These are phyloP conservation scores for Taxawa tesnikishii DNA, from an alignment of 2,329 filamentous ascomycete species.

Conservation along the genomic window DNA sequence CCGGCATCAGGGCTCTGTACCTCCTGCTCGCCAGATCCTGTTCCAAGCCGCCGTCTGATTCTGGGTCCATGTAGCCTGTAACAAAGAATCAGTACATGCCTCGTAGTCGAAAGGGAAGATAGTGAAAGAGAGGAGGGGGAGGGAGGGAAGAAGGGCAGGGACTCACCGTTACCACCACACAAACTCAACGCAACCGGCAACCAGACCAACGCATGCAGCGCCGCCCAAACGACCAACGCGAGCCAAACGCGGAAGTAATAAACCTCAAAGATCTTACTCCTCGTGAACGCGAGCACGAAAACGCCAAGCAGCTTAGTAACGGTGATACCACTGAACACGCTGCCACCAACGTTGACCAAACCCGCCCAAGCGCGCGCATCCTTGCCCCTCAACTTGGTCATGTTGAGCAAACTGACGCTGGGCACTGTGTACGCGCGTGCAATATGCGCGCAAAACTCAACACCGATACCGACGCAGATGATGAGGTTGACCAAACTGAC, in stretches of 20 bases:
- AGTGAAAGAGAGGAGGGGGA: no score
- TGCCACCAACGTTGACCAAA: slow-evolving; percentile 85
- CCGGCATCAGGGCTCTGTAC: slow-evolving; percentile 64
- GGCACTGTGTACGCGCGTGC: slow-evolving; percentile 95
- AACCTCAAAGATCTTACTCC: slow-evolving; percentile 97
- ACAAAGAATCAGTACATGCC: slow-evolving; percentile 2
- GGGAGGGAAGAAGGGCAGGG: no score
- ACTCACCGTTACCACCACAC: slow-evolving; percentile 62
- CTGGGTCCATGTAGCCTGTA: slow-evolving; percentile 71
- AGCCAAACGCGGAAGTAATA: slow-evolving; percentile 99
- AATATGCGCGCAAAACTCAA: slow-evolving; percentile 96
- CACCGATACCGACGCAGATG: slow-evolving; percentile 91
- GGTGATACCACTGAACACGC: slow-evolving; percentile 92
- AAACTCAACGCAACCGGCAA: slow-evolving; percentile 81
- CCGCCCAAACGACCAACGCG: slow-evolving; percentile 78
- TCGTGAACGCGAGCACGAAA: slow-evolving; percentile 81
- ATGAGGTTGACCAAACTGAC: slow-evolving; percentile 92
- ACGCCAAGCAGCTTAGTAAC: slow-evolving; percentile 92
- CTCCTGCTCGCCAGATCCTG: slow-evolving; percentile 73
- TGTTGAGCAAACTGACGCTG: slow-evolving; percentile 67
- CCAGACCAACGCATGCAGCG: slow-evolving; percentile 79
- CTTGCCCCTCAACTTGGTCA: slow-evolving; percentile 62
- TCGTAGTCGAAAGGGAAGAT: background rate
- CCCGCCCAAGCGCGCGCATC: slow-evolving; percentile 87
- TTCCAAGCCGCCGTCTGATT: slow-evolving; percentile 76